Evolutionary conservation across 495 filamentous ascomycete genomes (phyloP), one percentile per base, ranked within the genome.

Genomic region (Staphylotrichum tortipilum): DNA sequence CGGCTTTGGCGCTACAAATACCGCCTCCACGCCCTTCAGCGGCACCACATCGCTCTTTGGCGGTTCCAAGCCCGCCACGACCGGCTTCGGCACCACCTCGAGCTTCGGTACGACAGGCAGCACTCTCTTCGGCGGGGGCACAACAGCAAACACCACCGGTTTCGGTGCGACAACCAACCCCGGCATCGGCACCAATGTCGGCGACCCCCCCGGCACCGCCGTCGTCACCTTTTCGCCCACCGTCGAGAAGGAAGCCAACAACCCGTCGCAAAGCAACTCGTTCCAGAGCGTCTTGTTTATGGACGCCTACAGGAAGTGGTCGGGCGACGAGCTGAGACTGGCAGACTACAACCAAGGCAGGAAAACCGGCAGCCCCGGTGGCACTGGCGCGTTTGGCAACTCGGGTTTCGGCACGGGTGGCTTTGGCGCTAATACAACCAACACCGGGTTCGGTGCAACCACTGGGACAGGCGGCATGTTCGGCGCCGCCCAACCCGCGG

Each of bases 261-360:
- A 70, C 5, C 77, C 57, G 0, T 30, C 62, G 28, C 70, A 74
- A 36, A 83, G 73, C 44, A 87, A 85, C 60, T 77, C 85, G 21
- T 98, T 82, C 61, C 91, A 97, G 63, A 95, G 83, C 56, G 85
- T 98, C 53, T 78, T 80, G 12, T 94, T 95, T 56, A 84, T 85
- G 76, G 82, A 81, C 39, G 80, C 88, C 0, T 97, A 95, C 68
- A 80, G 78, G 62, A 89, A 89, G 53, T 95, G 80, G 67, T 95
- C 88, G 4, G 80, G 86, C 30, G 92, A 98, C 64, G 92, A 98
- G 66, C 68, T 98, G 38, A 80, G 92, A 60, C 65, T 94, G 47
- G 87, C 78, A 29, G 92, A 98, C 68, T 98, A 97, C 67, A 78
- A 81, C 46, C 82, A 87, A 71, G 92, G 92, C 21, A 79, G 92